Percentiles rank a stretch among this genome's conserved stretches.
These are phyloP conservation scores for Agaricus sinodeliciosus DNA, from an alignment of 768 basidiomycete genomes.

Conservation along the genomic window DNA sequence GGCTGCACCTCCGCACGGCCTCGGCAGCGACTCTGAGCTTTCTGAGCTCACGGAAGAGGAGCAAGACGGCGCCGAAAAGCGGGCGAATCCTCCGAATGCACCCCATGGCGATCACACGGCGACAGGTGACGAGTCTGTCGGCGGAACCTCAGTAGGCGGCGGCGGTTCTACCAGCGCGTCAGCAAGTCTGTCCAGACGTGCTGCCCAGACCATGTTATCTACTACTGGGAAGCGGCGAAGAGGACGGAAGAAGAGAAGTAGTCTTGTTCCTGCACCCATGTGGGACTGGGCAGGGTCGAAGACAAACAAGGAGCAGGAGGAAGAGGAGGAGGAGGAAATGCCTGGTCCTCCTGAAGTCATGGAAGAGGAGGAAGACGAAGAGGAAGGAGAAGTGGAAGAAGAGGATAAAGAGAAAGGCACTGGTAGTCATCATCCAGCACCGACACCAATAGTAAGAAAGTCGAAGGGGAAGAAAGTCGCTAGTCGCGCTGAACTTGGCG, in stretches of 20 bases:
- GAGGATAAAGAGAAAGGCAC: neutral
- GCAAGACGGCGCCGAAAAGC: slow-evolving; percentile 36
- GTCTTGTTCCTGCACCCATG: slow-evolving; percentile 73
- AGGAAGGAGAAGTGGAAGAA: slow-evolving; percentile 24
- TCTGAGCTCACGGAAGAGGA: slow-evolving; percentile 84
- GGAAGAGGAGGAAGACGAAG: slow-evolving; percentile 51
- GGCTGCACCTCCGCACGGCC: slow-evolving; percentile 16
- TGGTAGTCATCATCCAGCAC: neutral
- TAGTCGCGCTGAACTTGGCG: slow-evolving; percentile 9
- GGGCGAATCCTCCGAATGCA: slow-evolving; percentile 17
- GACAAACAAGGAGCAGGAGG: slow-evolving; percentile 18
- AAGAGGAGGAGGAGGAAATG: slow-evolving; percentile 59
- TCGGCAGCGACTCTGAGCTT: slow-evolving; percentile 69
- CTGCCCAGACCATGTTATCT: slow-evolving; percentile 6
- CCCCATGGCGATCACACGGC: slow-evolving; percentile 6
- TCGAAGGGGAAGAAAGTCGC: neutral
- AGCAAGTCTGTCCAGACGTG: slow-evolving; percentile 17
- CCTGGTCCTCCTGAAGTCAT: slow-evolving; percentile 42
- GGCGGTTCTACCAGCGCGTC: slow-evolving; percentile 14
- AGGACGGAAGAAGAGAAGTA: slow-evolving; percentile 50
- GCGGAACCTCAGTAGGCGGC: neutral
- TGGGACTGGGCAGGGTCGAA: slow-evolving; percentile 76
- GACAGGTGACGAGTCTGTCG: slow-evolving; percentile 18
- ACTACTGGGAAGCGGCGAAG: slow-evolving; percentile 21
- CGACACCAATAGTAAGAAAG: slow-evolving; percentile 15